A percentile compares a stretch with the other conserved stretches of the same genome.
Evolutionary conservation across 257 asterid species (phyloP).

Genomic region (Orobanche coerulescens): DNA sequence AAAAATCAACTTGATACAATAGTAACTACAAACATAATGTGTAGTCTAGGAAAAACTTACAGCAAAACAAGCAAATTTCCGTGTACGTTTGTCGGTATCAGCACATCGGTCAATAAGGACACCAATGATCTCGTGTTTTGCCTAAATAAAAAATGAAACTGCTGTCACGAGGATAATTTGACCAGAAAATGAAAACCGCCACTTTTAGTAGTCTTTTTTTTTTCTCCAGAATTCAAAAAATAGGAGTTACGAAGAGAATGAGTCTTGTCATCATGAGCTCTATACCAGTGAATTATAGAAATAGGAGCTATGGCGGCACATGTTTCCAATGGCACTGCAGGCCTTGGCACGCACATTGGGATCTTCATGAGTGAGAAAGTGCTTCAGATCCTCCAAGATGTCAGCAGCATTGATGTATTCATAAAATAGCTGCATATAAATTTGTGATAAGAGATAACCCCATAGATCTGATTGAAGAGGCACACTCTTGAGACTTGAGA

Average conservation of each 20-base stretch:
- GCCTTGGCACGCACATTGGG: slow-evolving; percentile 85
- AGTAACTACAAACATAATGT: background rate
- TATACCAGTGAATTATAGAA: slow-evolving; percentile 76
- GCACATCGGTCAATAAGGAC: slow-evolving; percentile 77
- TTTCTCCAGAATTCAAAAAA: background rate
- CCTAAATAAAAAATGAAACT: slow-evolving; percentile 32
- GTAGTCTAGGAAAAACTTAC: slow-evolving; percentile 35
- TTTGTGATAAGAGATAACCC: slow-evolving; percentile 18
- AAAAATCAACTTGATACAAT: slow-evolving; percentile 8
- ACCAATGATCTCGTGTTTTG: slow-evolving; percentile 57
- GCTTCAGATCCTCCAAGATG: slow-evolving; percentile 65
- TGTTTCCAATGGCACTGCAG: slow-evolving; percentile 92
- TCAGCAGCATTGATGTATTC: slow-evolving; percentile 68
- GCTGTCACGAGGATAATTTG: background rate
- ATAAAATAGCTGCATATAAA: slow-evolving; percentile 57
- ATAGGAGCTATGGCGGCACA: slow-evolving; percentile 96
- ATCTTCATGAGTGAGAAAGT: slow-evolving; percentile 74
- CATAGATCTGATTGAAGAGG: background rate
- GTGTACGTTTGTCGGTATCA: slow-evolving; percentile 86
- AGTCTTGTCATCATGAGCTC: background rate
- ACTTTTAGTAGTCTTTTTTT: background rate
- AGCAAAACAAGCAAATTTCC: slow-evolving; percentile 96
- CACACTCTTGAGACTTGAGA: too few species aligned
- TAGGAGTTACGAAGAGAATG: background rate
- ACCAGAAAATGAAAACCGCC: background rate